phyloP scores from a whole-genome alignment of 108 stramenopile genomes.

The Skeletonema tropicum region DNA sequence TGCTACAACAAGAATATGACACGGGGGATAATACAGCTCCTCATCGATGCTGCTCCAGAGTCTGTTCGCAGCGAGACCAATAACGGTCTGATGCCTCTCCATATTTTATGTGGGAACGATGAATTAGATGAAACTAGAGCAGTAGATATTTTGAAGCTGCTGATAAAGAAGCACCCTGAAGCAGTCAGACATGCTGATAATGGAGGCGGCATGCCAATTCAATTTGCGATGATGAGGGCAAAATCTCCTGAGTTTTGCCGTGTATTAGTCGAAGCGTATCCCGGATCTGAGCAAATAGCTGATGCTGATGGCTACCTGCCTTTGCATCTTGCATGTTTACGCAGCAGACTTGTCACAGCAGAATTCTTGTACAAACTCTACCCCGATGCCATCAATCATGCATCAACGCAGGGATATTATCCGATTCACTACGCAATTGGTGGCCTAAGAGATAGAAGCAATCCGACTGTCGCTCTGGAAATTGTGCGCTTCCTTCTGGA shows the following conservation, averaged over 20 bases:
- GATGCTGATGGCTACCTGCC: background rate
- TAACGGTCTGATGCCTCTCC: background rate
- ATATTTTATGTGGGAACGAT: background rate
- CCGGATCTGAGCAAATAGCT: background rate
- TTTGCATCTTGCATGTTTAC: background rate
- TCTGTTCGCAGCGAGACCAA: background rate
- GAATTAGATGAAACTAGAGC: background rate
- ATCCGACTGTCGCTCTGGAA: background rate
- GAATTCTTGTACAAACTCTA: no score
- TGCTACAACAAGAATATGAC: no score
- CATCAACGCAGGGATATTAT: no score
- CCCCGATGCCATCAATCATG: no score
- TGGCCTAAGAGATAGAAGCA: no score
- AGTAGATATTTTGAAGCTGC: background rate
- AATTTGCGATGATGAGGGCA: background rate
- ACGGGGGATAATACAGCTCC: no score
- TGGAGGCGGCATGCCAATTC: background rate
- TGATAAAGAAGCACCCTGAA: background rate
- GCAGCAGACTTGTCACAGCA: background rate
- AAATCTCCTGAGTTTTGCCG: constrained; percentile 11
- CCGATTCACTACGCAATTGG: no score
- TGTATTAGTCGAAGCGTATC: background rate
- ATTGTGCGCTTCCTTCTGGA: background rate
- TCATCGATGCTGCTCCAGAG: background rate
- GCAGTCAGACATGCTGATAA: background rate